Evolutionary conservation across 768 basidiomycete genomes (phyloP).

Genomic region (Pulveroboletus frians): DNA sequence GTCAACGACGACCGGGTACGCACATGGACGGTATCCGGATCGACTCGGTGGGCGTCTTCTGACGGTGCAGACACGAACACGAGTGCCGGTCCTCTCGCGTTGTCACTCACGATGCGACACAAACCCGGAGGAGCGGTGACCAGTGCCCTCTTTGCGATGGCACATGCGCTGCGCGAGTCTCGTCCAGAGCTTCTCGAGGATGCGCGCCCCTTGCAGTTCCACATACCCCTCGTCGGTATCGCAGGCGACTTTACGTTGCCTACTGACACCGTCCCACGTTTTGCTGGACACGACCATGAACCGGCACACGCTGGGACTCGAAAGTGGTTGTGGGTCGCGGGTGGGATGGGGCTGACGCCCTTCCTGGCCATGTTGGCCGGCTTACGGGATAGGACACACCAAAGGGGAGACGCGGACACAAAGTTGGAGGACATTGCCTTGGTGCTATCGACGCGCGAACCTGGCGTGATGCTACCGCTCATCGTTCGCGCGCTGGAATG

Average conservation of each 20-base stretch:
- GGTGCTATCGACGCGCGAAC: constrained; percentile 48
- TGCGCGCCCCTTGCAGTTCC: constrained; percentile 34
- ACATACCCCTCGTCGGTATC: constrained; percentile 45
- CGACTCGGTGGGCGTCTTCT: constrained; percentile 14
- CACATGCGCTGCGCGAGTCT: constrained; percentile 35
- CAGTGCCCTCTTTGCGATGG: constrained; percentile 47
- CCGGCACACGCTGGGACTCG: not conserved
- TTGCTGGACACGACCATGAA: no score
- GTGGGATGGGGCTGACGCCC: constrained; percentile 64
- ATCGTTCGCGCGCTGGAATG: constrained; percentile 6
- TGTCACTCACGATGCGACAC: constrained; percentile 51
- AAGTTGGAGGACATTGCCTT: not conserved
- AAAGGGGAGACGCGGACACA: not conserved
- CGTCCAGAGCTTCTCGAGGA: constrained; percentile 41
- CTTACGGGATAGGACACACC: not conserved
- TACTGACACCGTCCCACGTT: not conserved
- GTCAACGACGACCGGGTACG: constrained; percentile 62
- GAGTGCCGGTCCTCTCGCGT: constrained; percentile 8
- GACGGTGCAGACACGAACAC: not conserved
- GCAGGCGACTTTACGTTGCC: constrained; percentile 48
- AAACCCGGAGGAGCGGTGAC: constrained; percentile 54
- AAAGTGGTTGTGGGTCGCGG: constrained; percentile 51
- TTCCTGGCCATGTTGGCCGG: constrained; percentile 52
- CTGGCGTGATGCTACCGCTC: constrained; percentile 45
- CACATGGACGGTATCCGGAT: constrained; percentile 56